These are phyloP conservation scores for Rhizopus stolonifer DNA, from an alignment of 371 early-diverging fungal species.

Conservation along the genomic window DNA sequence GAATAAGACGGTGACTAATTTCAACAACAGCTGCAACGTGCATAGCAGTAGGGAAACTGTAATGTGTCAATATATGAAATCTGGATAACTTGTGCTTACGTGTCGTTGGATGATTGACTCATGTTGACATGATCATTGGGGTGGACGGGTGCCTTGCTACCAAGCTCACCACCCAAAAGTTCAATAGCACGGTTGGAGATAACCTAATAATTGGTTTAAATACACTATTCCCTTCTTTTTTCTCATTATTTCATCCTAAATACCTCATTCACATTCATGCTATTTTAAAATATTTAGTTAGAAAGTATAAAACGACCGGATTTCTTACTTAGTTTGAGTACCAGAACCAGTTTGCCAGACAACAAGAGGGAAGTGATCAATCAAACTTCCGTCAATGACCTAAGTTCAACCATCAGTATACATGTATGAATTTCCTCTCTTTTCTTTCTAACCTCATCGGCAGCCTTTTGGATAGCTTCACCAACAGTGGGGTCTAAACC, in stretches of 20 bases:
- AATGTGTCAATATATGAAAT: not conserved
- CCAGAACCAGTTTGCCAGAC: conserved; percentile 91
- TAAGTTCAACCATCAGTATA: conserved; percentile 7
- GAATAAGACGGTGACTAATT: conserved; percentile 66
- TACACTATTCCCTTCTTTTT: not conserved
- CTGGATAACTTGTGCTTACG: conserved; percentile 36
- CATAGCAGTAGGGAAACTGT: conserved; percentile 88
- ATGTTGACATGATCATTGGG: conserved; percentile 93
- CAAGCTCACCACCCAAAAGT: conserved; percentile 80
- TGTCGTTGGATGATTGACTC: conserved; percentile 89
- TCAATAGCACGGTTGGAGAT: conserved; percentile 90
- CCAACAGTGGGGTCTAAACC: conserved; percentile 67
- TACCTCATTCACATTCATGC: conserved; percentile 82
- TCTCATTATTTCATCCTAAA: not conserved
- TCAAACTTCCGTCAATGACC: conserved; percentile 78
- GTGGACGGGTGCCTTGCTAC: conserved; percentile 81
- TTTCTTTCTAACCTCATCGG: conserved; percentile 58
- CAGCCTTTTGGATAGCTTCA: conserved; percentile 77
- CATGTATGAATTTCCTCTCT: not conserved
- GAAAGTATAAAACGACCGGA: not conserved
- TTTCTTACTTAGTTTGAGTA: conserved; percentile 84
- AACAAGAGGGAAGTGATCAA: conserved; percentile 85
- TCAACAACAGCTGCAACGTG: conserved; percentile 83
- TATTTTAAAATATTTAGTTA: conserved; percentile 1
- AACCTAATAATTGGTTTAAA: conserved; percentile 37